Evolutionary conservation across 2,329 filamentous ascomycete species (phyloP), one percentile per base, ranked within the genome.

Genomic region (Fusarium veterinarium): DNA sequence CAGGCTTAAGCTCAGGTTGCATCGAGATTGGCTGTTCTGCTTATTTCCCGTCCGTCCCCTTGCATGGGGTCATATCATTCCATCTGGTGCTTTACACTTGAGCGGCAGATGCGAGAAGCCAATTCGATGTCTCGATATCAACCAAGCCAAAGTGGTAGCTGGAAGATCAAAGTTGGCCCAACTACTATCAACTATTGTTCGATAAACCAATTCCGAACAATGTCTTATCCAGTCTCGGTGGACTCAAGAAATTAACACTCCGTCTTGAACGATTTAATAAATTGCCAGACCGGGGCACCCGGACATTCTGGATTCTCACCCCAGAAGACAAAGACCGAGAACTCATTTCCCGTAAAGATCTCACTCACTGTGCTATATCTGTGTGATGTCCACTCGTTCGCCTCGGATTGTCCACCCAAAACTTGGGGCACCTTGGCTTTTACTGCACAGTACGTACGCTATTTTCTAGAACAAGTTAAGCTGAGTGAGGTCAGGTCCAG

Each of bases 341-440:
- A 57, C 68, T 77, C 74, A 77, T 77, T 77, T 77, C 75, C 75
- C 66, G 41, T 56, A 58, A 51, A 74, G 71, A 73, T 73, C 71
- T 72, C 45, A 46, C 53, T 61, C 51, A 44, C 53, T 61, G 55
- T 58, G 62, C 58, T 67, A 46, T 60, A 60, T 67, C 46, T 56
- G 56, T 48, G 33, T 37, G 14, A 41, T 40, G 48, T 28, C 56
- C 64, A 63, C 65, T 69, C 56, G 65, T 35, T 64, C 66, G 58
- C 58, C 66, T 64, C 56, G 45, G 65, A 57, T 55, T 67, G 64
- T 30, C 48, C 56, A 48, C 38, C 49, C 33, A 57, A 56, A 71
- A 53, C 61, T 67, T 57, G 64, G 58, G 61, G 64, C 44, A 72
- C 44, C 62, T 48, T 46, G 23, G 35, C 57, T 23, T 40, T 33